Evolutionary conservation across 192 early-diverging fungal species (phyloP).

Genomic region (Jimgerdemannia lactiflua): DNA sequence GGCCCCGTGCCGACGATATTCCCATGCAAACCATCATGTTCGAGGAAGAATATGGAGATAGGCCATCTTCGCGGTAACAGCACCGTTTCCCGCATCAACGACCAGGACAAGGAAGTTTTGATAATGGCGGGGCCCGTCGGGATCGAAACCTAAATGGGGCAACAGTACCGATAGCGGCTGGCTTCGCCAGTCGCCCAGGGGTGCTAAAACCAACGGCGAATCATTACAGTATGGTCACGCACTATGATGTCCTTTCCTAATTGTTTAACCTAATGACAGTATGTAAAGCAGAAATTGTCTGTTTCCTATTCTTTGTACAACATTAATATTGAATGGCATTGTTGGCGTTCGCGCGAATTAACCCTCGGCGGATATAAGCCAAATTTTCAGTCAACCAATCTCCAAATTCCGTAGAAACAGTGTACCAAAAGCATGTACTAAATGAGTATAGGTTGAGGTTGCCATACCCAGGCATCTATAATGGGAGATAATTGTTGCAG

Average conservation of each 20-base stretch:
- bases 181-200: not conserved
- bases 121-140: not conserved
- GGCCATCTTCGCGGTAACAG: not conserved
- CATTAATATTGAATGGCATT: no score
- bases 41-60: not conserved
- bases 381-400: no score
- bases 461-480: no score
- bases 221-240: not conserved
- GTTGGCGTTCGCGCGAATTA: no score
- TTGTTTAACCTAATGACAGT: conserved; percentile 5
- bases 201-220: not conserved
- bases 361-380: no score
- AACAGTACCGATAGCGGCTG: not conserved
- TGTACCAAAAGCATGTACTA: no score
- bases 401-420: no score
- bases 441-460: no score
- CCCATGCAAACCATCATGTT: not conserved
- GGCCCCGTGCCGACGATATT: not conserved
- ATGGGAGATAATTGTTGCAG: no score
- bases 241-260: not conserved
- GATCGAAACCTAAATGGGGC: not conserved
- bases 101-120: not conserved
- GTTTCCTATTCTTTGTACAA: no score
- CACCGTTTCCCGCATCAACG: not conserved
- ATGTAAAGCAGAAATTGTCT: no score